These are phyloP conservation scores for Adansonia digitata DNA, from an alignment of 345 rosid species.

Conservation along the genomic window DNA sequence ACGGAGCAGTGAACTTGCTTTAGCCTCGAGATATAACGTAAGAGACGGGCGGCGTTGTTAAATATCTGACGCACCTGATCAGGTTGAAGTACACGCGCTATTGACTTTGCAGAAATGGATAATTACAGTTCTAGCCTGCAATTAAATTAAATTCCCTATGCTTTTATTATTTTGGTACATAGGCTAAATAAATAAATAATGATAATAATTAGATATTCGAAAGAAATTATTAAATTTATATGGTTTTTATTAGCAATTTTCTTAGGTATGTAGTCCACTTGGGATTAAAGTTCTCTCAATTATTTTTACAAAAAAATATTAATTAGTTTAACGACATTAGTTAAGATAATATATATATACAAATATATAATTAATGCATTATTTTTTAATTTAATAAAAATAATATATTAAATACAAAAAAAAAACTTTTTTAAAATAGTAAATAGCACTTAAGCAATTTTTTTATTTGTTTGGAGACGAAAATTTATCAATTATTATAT, in stretches of 20 bases:
- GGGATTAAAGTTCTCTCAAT: background rate
- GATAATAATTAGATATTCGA: background rate
- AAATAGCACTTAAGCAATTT: too few species aligned
- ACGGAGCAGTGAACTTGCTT: background rate
- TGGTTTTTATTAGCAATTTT: background rate
- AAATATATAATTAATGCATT: too few species aligned
- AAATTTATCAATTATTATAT: too few species aligned
- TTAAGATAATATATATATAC: too few species aligned
- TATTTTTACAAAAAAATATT: too few species aligned
- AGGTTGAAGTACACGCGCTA: constrained; percentile 1
- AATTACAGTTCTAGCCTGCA: background rate
- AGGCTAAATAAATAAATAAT: background rate
- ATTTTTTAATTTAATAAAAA: too few species aligned
- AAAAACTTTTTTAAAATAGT: too few species aligned
- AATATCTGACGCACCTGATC: constrained; percentile 6
- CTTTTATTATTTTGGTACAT: background rate
- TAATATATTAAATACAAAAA: too few species aligned
- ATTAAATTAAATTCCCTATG: background rate
- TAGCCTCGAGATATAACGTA: background rate
- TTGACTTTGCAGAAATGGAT: background rate
- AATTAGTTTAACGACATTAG: too few species aligned
- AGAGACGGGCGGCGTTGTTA: background rate
- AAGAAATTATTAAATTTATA: too few species aligned
- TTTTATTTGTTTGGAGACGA: too few species aligned
- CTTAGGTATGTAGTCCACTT: background rate